Base-by-base conservation (phyloP, 768 basidiomycete species). In the Polyporus arcularius region DNA sequence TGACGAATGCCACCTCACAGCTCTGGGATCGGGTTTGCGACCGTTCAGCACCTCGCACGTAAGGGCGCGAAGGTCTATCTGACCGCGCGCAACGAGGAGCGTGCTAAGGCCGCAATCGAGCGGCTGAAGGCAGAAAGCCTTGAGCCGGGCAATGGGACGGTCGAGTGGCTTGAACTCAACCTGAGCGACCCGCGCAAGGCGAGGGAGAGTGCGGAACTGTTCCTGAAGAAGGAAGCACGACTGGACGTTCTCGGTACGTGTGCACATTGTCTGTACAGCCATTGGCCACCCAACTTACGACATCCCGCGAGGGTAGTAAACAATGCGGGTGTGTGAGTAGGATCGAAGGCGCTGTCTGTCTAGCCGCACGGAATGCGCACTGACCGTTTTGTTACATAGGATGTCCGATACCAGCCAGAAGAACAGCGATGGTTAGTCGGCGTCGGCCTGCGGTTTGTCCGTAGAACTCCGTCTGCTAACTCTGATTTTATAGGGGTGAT, bases 291-390 rank as follows among this genome's bases (percentile, higher is more conserved):
- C n/a, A 26, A 71, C 31, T 52, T 21, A 41, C 49, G 9, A 12
- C 21, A 39, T 42, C 58, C 48, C 28, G 35, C 9, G 18, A 18
- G 10, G 1, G 21, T 40, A 71, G 85, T 86, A 28, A 85, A 85
- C 62, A 87, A 87, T 59, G 85, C 82, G 30, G 82, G 71, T 16
- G 57, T 77, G 85, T 85, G 59, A 66, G 79, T 42, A 46, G 30
- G 35, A 28, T 26, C 46, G 15, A 16, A 14, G 11, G 11, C 11
- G 35, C 35, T 35, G 35, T 35, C 18, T 4, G 10, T 28, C 28
- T 15, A 42, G 11, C 53, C 3, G 40, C 9, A 14, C 7, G 31
- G 38, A 1, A 39, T 1, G 63, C 67, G 38, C 21, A 26, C 53
- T 26, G 35, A 15, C 18, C 9, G 0, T 32, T n/a, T 10, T n/a